These are phyloP conservation scores for Uromyces viciae-fabae DNA, from an alignment of 1,284 basidiomycete genomes.

Conservation along the genomic window DNA sequence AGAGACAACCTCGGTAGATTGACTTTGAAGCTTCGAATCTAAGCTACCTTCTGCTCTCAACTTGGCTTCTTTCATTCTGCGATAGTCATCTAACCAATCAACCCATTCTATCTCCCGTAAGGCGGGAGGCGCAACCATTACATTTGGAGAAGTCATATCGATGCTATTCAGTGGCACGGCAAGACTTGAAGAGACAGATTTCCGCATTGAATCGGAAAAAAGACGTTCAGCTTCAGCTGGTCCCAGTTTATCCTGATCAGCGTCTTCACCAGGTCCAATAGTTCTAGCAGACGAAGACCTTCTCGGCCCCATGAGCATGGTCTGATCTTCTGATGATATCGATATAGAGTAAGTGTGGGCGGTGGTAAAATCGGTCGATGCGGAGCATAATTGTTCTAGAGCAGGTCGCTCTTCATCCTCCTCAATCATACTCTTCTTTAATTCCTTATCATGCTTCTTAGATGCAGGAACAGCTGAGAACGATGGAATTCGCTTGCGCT, in stretches of 20 bases:
- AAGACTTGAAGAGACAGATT: conserved; percentile 16
- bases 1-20: no score
- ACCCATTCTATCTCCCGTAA: conserved; percentile 61
- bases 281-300: conserved; percentile 10
- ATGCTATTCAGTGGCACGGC: not conserved
- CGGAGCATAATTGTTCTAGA: not conserved
- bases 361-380: no score
- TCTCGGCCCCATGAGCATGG: not conserved
- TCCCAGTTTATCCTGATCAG: not conserved
- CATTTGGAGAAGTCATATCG: conserved; percentile 51
- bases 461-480: not conserved
- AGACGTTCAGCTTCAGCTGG: not conserved
- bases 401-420: conserved; percentile 14
- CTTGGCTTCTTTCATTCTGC: conserved; percentile 61
- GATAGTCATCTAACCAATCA: conserved; percentile 63
- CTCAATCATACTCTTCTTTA: conserved; percentile 18
- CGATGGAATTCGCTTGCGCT: conserved; percentile 12
- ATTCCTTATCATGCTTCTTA: not conserved
- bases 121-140: conserved; percentile 48
- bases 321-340: conserved; percentile 9
- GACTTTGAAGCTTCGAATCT: no score
- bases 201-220: conserved; percentile 26
- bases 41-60: conserved; percentile 56
- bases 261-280: conserved; percentile 3
- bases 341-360: no score